Evolutionary conservation across 148 eudicot species (phyloP), one percentile per base, ranked within the genome.

Genomic region (Arctostaphylos glauca): DNA sequence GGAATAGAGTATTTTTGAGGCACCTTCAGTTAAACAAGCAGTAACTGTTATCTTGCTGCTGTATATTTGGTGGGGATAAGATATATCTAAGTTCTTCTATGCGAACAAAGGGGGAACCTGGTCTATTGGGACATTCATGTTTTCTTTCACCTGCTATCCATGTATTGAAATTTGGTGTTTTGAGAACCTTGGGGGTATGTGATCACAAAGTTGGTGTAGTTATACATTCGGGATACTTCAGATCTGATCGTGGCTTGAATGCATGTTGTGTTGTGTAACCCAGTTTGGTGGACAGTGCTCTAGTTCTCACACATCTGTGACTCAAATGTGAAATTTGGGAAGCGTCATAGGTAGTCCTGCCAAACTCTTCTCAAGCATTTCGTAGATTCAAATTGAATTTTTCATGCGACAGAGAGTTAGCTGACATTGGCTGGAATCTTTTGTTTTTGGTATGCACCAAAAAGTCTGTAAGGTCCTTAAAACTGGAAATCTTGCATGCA

Each of bases 241-340:
- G n/a, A n/a, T n/a, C n/a, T n/a, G n/a, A n/a, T n/a, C n/a, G n/a
- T n/a, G n/a, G n/a, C n/a, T n/a, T n/a, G n/a, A n/a, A n/a, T n/a
- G n/a, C 25, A n/a, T n/a, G n/a, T n/a, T n/a, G 55, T 47, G 41
- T 48, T 13, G 10, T 9, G 77, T 74, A 70, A 43, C 46, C 75
- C 50, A 71, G 25, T 47, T 74, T 47, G 77, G 54, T 74, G 77
- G 75, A 8, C 16, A 14, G 16, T 72, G 75, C 50, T 41, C 75
- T 72, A 16, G 44, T 67, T 70, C n/a, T n/a, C 41, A 12, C 77
- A 74, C 14, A 18, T 74, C 25, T 18, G 13, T 5, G 54, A 74
- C 16, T 47, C 21, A 47, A 19, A 21, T n/a, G 3, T 0, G 0
- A n/a, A 47, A 6, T 74, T 19, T 2, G 19, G 13, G 48, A 15